Percentiles rank a stretch among this genome's conserved stretches.
These are phyloP conservation scores for Aspergillus awamori DNA, from an alignment of 2,329 filamentous ascomycete genomes.

Conservation along the genomic window DNA sequence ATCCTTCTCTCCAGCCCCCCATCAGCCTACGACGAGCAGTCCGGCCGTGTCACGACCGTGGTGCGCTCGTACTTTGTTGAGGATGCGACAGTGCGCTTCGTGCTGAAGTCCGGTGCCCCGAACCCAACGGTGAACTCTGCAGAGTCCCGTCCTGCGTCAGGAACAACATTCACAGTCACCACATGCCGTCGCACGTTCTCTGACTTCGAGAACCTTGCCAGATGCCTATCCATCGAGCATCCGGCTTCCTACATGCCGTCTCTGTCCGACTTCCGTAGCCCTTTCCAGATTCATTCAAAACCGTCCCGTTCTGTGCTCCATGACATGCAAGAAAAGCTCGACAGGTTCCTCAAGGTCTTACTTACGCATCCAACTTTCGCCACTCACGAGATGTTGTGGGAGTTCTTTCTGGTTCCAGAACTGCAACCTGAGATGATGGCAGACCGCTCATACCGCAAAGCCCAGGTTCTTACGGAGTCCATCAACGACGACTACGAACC, in stretches of 20 bases:
- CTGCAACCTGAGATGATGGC: conserved; percentile 88
- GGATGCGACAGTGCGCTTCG: conserved; percentile 87
- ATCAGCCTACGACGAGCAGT: conserved; percentile 58
- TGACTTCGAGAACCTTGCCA: conserved; percentile 89
- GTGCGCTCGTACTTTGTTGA: conserved; percentile 97
- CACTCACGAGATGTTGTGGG: conserved; percentile 97
- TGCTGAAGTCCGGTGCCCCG: conserved; percentile 90
- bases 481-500: conserved; percentile 88
- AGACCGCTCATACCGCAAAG: conserved; percentile 83
- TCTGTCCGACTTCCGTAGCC: conserved; percentile 75
- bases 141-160: conserved; percentile 55
- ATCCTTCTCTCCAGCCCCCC: conserved; percentile 73
- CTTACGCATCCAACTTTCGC: conserved; percentile 88
- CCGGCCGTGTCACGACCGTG: conserved; percentile 85
- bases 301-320: conserved; percentile 84
- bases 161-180: conserved; percentile 83
- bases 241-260: conserved; percentile 93
- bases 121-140: conserved; percentile 42
- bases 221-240: conserved; percentile 82
- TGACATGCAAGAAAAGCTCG: conserved; percentile 82
- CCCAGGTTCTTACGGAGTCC: conserved; percentile 77
- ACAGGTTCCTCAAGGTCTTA: conserved; percentile 85
- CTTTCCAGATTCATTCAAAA: conserved; percentile 90
- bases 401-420: conserved; percentile 96
- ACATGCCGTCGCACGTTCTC: conserved; percentile 84